phyloP scores from a whole-genome alignment of 108 stramenopile species.

The Nitzschia sp. region DNA sequence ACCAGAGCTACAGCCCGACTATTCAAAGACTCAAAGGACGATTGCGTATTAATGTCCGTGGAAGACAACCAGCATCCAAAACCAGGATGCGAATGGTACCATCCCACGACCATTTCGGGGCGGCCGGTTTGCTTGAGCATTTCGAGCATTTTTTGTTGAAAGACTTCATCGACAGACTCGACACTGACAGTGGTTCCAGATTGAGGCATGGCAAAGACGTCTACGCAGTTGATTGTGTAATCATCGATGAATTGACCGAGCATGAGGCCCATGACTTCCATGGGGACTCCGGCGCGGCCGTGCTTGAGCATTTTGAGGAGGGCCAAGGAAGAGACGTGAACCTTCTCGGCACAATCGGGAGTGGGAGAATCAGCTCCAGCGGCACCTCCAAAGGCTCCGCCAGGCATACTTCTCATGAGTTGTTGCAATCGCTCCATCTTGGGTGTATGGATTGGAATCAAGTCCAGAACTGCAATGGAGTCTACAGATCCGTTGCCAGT shows the following conservation, averaged over 20 bases:
- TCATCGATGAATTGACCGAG: conserved; percentile 99
- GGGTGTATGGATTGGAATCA: neutral
- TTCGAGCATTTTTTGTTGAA: conserved; percentile 98
- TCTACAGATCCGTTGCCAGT: too few species aligned
- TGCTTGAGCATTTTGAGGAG: conserved; percentile 99
- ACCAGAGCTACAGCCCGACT: conserved; percentile 95
- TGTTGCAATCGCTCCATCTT: conserved; percentile 87
- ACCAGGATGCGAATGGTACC: conserved; percentile 99
- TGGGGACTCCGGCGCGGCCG: conserved; percentile 99
- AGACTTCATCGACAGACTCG: conserved; percentile 98
- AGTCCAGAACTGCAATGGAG: too few species aligned
- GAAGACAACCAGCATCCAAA: conserved; percentile 98
- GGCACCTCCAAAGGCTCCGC: conserved; percentile 63
- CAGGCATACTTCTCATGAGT: conserved; percentile 87
- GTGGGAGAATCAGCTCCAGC: conserved; percentile 73
- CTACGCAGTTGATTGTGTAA: conserved; percentile 98
- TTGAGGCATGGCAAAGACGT: conserved; percentile 99
- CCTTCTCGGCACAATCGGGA: conserved; percentile 96
- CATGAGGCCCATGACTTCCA: conserved; percentile 99
- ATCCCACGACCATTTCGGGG: conserved; percentile 97
- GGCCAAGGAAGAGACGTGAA: conserved; percentile 96
- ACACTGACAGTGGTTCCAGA: conserved; percentile 96
- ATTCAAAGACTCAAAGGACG: conserved; percentile 94
- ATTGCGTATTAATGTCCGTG: conserved; percentile 99
- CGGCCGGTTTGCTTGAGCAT: conserved; percentile 99